phyloP scores from a whole-genome alignment of 1,284 basidiomycete genomes.

The Ustilago tritici region DNA sequence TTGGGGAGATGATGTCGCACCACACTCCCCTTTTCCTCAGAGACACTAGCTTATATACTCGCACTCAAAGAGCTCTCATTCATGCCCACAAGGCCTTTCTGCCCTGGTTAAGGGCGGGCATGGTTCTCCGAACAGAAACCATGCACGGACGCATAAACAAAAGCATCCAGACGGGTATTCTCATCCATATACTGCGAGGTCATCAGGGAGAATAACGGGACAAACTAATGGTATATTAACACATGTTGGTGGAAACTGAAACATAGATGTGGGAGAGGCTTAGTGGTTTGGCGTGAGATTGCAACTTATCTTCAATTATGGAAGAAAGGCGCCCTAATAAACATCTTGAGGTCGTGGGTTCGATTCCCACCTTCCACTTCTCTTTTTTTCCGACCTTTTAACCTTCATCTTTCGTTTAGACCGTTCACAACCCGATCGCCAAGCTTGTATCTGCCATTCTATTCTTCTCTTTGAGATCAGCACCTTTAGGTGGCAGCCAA shows the following conservation, averaged over 20 bases:
- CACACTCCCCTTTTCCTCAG: not conserved
- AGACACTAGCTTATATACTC: not conserved
- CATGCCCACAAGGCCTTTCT: too few relatives aligned
- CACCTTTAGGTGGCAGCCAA: too few relatives aligned
- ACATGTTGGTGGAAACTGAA: not conserved
- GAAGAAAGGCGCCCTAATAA: constrained; percentile 22
- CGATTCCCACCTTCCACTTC: constrained; percentile 60
- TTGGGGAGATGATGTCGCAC: constrained; percentile 3
- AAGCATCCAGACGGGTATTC: not conserved
- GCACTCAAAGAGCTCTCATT: not conserved
- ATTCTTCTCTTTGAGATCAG: too few relatives aligned
- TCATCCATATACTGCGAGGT: not conserved
- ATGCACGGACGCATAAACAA: not conserved
- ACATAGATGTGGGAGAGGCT: constrained; percentile 52
- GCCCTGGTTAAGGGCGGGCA: too few relatives aligned
- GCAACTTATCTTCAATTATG: constrained; percentile 33
- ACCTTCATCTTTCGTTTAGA: not conserved
- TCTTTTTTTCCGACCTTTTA: not conserved
- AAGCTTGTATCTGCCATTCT: too few relatives aligned
- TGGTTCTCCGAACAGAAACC: not conserved
- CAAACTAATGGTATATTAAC: not conserved
- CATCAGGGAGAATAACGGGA: too few relatives aligned
- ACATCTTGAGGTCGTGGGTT: constrained; percentile 60
- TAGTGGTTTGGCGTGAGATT: constrained; percentile 64
- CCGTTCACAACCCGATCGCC: too few relatives aligned